phyloP scores from a whole-genome alignment of 2,329 filamentous ascomycete genomes.

The Fusarium stilboides region DNA sequence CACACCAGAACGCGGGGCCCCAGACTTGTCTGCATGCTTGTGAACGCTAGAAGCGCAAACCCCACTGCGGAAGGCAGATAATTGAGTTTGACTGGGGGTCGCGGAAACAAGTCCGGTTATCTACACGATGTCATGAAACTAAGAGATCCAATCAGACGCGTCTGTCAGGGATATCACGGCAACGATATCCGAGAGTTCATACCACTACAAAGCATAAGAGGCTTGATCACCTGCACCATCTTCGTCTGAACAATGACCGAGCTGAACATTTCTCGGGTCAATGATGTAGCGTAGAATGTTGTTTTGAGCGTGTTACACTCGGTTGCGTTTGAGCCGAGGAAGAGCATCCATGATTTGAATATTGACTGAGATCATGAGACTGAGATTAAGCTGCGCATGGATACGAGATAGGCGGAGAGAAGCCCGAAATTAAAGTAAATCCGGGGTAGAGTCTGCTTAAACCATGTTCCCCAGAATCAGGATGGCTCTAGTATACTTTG shows the following conservation, averaged over 20 bases:
- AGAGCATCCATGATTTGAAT: rapidly evolving
- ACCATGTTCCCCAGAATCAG: background rate
- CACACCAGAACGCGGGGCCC: background rate
- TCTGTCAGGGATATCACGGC: conserved; percentile 1
- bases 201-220: background rate
- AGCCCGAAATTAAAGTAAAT: background rate
- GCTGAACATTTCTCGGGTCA: background rate
- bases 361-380: background rate
- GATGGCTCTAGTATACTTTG: background rate
- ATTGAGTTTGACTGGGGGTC: background rate
- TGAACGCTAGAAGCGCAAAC: background rate
- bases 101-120: background rate
- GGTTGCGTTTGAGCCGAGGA: background rate
- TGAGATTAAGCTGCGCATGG: background rate
- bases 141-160: background rate
- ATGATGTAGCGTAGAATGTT: background rate
- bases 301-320: background rate
- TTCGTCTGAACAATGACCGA: background rate
- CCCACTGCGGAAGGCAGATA: background rate
- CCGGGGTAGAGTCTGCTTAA: background rate
- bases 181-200: background rate
- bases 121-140: rapidly evolving
- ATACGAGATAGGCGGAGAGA: background rate
- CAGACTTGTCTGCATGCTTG: background rate
- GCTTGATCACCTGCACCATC: background rate